phyloP scores from a whole-genome alignment of 805 yeast species.

The Yarrowia keelungensis region DNA sequence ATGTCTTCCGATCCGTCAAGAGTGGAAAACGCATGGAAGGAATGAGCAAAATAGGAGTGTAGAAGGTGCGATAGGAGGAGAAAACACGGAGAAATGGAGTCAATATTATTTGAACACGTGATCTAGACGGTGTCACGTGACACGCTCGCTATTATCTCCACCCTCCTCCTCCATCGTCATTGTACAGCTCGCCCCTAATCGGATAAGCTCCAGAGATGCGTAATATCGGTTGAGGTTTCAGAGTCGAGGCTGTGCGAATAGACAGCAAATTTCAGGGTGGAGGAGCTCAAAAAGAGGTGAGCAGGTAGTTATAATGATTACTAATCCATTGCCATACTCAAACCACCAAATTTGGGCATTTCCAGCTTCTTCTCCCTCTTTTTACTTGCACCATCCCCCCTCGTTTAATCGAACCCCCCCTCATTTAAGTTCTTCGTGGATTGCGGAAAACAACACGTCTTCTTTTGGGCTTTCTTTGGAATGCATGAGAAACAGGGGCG shows the following conservation, averaged over 20 bases:
- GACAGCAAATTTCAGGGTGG: too few relatives aligned
- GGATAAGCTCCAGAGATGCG: conserved; percentile 32
- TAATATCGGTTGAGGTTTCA: conserved; percentile 16
- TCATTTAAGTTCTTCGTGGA: conserved; percentile 5
- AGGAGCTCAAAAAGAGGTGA: too few relatives aligned
- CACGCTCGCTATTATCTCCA: not conserved
- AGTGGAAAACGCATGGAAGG: conserved; percentile 2
- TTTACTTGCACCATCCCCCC: not conserved
- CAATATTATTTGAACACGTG: not conserved
- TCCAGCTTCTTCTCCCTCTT: too few relatives aligned
- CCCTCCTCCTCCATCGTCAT: not conserved
- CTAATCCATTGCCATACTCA: too few relatives aligned
- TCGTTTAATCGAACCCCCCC: not conserved
- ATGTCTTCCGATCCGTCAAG: not conserved
- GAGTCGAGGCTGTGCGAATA: conserved; percentile 9
- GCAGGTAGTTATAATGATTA: too few relatives aligned
- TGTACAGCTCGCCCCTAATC: not conserved
- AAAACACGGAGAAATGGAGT: too few relatives aligned
- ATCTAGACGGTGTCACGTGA: not conserved
- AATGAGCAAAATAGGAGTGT: not conserved
- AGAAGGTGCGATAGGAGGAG: too few relatives aligned
- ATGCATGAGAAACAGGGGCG: conserved; percentile 35
- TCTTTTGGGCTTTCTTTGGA: conserved; percentile 29
- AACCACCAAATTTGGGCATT: too few relatives aligned
- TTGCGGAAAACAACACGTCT: conserved; percentile 37